Percentiles rank a stretch among this genome's conserved stretches.
Conservation (phyloP, 495 filamentous ascomycete genomes). For the Lichenothelia convexa region DNA sequence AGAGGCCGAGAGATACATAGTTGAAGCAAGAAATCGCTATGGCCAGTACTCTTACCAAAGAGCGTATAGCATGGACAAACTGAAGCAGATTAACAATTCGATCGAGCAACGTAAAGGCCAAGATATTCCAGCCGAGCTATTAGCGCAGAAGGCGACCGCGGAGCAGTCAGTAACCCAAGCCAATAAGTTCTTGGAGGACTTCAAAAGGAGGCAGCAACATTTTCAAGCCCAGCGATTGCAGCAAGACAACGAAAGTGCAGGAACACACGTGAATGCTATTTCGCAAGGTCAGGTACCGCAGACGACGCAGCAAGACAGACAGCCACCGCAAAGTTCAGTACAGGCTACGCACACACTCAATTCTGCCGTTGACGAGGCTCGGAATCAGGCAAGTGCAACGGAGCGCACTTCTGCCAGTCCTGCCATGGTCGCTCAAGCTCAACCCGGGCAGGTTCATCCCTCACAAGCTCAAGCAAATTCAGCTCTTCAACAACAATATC, state of each 20-base stretch:
- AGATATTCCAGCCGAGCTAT: conserved; percentile 2
- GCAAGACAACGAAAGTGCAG: conserved; percentile 4
- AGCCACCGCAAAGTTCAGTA: not conserved
- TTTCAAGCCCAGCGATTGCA: not conserved
- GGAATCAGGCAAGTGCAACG: conserved; percentile 2
- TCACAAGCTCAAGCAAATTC: conserved; percentile 1
- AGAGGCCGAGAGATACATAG: conserved; percentile 9
- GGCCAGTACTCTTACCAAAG: conserved; percentile 10
- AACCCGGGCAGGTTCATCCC: conserved; percentile 3
- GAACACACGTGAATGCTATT: conserved; percentile 4
- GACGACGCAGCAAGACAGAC: conserved; percentile 7
- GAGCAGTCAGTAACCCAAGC: not conserved
- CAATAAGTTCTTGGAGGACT: conserved; percentile 2
- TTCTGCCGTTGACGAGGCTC: not conserved
- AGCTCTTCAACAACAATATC: conserved; percentile 3
- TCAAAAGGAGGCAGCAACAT: not conserved
- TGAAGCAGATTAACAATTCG: conserved; percentile 4
- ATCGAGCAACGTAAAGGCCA: conserved; percentile 9
- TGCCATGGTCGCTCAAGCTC: conserved; percentile 3
- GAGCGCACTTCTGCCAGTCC: conserved; percentile 3
- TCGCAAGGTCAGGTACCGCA: conserved; percentile 13
- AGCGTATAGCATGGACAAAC: conserved; percentile 4
- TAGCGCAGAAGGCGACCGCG: not conserved
- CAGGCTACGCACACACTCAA: not conserved
- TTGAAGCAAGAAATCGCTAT: conserved; percentile 11